Base-by-base conservation (phyloP, 2,329 filamentous ascomycete genomes). In the Apiospora hydei region DNA sequence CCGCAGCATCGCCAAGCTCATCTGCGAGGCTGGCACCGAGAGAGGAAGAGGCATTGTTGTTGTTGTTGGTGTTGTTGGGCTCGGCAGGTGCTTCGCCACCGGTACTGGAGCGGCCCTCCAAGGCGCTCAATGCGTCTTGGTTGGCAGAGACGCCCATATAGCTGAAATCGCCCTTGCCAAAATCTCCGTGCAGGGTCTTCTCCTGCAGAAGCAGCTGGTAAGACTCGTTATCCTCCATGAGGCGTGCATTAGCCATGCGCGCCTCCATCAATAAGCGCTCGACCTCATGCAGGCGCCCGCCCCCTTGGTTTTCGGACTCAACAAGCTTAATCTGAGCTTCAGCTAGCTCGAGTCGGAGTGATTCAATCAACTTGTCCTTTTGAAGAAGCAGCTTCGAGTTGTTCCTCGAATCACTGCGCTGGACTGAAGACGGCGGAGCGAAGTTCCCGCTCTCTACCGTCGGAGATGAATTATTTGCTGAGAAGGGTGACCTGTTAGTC, bases 161-260 rank as follows among this genome's bases (percentile, higher is more conserved):
- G 85, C 94, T 90, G 81, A 97, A 94, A 78, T 96, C 93, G 77
- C 89, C 93, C 80, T 93, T 94, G 78, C 89, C 89, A 80, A 98
- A 96, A 80, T 98, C 96, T 43, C 96, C 96, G 80, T 97, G 98
- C 72, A 99, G 88, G 1, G 96, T 98, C 87, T 95, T 96, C 82
- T 98, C 95, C 79, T 95, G 94, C 34, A 99, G 90, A 24, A 99
- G 90, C 49, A 98, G 89, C 83, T 98, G 96, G 83, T 98, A 99
- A 83, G 95, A 97, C 83, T 99, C 96, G 79, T 98, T 98, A 83
- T 99, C 96, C 84, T 99, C 96, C 93, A 98, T 96, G 74, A 99
- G 86, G 66, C 95, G 91, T 72, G 96, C 96, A 80, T 98, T 99
- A 76, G 95, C 93, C 93, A 98, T 96, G 78, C 95, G 94, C 51